phyloP scores from a whole-genome alignment of 306 rosid genomes.

The Citrullus mucosospermus region DNA sequence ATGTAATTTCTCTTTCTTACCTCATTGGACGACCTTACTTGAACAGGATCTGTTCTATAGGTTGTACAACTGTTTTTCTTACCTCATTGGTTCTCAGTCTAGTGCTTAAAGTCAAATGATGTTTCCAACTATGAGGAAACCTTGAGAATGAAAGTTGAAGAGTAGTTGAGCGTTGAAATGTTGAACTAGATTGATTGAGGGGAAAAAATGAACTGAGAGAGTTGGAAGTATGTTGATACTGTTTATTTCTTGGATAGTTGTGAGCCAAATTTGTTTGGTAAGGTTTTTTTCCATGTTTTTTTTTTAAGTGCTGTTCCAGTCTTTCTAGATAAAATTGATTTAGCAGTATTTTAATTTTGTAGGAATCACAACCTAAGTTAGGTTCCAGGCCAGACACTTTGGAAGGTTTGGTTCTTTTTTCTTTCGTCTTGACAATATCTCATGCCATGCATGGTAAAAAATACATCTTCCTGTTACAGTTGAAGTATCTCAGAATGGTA shows the following conservation, averaged over 20 bases:
- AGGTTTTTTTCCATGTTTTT: too few relatives aligned
- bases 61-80: not conserved
- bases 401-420: conserved; percentile 55
- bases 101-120: not conserved
- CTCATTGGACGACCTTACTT: not conserved
- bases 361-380: conserved; percentile 76
- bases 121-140: not conserved
- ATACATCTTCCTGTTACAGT: conserved; percentile 26
- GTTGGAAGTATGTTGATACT: not conserved
- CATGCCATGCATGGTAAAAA: conserved; percentile 2
- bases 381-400: conserved; percentile 67
- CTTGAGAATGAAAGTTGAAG: not conserved
- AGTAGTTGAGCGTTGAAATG: not conserved
- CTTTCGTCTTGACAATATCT: conserved; percentile 4
- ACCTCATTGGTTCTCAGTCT: not conserved
- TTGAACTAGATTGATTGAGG: not conserved
- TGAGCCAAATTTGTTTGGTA: not conserved
- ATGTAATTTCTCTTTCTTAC: not conserved
- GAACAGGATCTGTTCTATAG: too few relatives aligned
- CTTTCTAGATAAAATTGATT: conserved; percentile 1
- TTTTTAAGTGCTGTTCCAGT: not conserved
- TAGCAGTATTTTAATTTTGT: conserved; percentile 11
- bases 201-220: not conserved
- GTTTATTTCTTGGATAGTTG: not conserved
- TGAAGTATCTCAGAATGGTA: conserved; percentile 84